These are phyloP conservation scores for Dipteronia sinensis DNA, from an alignment of 345 rosid species.

Conservation along the genomic window DNA sequence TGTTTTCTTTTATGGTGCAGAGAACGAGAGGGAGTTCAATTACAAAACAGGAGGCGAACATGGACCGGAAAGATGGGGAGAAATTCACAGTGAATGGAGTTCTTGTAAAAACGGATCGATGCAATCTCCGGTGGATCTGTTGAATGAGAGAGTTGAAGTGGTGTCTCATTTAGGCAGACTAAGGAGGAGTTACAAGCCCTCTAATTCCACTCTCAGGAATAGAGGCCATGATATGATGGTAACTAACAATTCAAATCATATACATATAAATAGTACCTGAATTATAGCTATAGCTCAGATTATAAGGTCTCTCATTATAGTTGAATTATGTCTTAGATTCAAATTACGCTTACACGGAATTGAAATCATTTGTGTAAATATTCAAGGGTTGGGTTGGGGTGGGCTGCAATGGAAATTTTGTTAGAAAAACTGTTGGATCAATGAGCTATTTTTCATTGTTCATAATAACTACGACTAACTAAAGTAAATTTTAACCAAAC, in stretches of 20 bases:
- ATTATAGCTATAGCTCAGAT: too few relatives aligned
- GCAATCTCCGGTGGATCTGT: conserved; percentile 90
- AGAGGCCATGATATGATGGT: conserved; percentile 95
- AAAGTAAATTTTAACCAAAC: too few relatives aligned
- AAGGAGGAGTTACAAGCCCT: conserved; percentile 49
- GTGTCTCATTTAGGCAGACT: conserved; percentile 56
- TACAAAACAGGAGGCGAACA: conserved; percentile 34
- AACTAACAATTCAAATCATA: not conserved
- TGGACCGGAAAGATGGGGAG: conserved; percentile 81
- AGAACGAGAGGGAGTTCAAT: conserved; percentile 66
- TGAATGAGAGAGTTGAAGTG: conserved; percentile 48
- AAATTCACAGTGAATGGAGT: conserved; percentile 58
- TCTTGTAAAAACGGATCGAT: conserved; percentile 61
- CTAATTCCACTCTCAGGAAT: conserved; percentile 61
- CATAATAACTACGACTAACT: too few relatives aligned
- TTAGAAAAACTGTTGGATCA: not conserved
- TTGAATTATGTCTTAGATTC: too few relatives aligned
- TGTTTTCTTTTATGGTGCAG: conserved; percentile 27
- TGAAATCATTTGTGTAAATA: too few relatives aligned
- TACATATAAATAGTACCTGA: too few relatives aligned
- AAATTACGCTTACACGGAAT: too few relatives aligned
- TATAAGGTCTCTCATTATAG: too few relatives aligned
- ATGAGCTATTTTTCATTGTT: not conserved
- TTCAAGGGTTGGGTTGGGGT: not conserved
- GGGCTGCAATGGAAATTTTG: not conserved